Evolutionary conservation across 108 stramenopile species (phyloP), one percentile per base, ranked within the genome.

Genomic region (Seminavis robusta): DNA sequence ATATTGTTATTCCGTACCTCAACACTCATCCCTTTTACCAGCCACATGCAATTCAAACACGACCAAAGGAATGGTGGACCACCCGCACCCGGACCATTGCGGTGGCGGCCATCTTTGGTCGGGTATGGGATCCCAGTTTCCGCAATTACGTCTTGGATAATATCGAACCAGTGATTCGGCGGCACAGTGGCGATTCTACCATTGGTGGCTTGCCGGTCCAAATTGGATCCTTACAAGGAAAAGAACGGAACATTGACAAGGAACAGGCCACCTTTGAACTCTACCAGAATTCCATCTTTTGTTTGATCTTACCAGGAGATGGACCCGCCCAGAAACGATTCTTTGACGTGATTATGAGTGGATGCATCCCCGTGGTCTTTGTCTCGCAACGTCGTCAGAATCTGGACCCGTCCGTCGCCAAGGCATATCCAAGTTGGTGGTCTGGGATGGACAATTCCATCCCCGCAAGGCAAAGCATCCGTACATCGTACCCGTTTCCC

Each of bases 351-450:
- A 63, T 78, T 9, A 8, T 61, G 43, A 57, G 54, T 47, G 77
- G 77, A 19, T 78, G 77, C 31, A 59, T 78, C 10, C 77, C 77
- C 11, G 77, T 78, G 0, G 67, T 78, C 3, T 41, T 78, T 2
- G 23, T 41, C 23, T 66, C 34, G 7, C 56, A n/a, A n/a, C n/a
- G n/a, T n/a, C n/a, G n/a, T n/a, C n/a, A n/a, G n/a, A n/a, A n/a
- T n/a, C n/a, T n/a, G n/a, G n/a, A n/a, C n/a, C n/a, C n/a, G n/a
- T n/a, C n/a, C n/a, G n/a, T n/a, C n/a, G n/a, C n/a, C n/a, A n/a
- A n/a, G n/a, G n/a, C n/a, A n/a, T n/a, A n/a, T n/a, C n/a, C n/a
- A n/a, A n/a, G n/a, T n/a, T n/a, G n/a, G n/a, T n/a, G n/a, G n/a
- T n/a, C n/a, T n/a, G n/a, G n/a, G n/a, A n/a, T n/a, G n/a, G n/a